Conservation (phyloP, 768 basidiomycete genomes). For the Hygrocybe punicea region DNA sequence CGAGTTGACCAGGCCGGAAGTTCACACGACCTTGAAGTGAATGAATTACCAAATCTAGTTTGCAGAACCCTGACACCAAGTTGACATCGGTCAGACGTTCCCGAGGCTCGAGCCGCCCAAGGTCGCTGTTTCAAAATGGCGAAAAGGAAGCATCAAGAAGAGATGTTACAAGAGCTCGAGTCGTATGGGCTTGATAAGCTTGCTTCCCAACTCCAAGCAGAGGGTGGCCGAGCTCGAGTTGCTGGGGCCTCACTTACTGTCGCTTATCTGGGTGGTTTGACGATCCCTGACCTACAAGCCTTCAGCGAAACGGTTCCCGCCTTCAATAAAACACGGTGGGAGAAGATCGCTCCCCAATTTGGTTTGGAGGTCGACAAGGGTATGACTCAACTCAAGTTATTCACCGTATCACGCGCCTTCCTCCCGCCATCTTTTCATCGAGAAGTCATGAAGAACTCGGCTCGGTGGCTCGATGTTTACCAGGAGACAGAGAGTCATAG, state of each 20-base stretch:
- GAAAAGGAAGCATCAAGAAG: conserved; percentile 7
- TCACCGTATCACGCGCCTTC: conserved; percentile 3
- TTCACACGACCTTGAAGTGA: too few relatives aligned
- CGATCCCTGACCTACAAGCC: conserved; percentile 1
- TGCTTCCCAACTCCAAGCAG: neutral
- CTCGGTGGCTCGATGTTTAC: conserved; percentile 4
- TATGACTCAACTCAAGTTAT: conserved; percentile 1
- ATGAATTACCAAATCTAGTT: too few relatives aligned
- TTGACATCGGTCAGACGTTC: too few relatives aligned
- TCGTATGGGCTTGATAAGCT: neutral
- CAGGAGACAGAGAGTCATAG: neutral
- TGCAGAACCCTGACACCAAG: too few relatives aligned
- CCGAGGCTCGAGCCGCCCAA: too few relatives aligned
- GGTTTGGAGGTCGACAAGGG: neutral
- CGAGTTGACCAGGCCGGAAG: too few relatives aligned
- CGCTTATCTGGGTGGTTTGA: conserved; percentile 5
- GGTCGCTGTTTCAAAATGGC: conserved; percentile 5
- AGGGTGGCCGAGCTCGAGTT: conserved; percentile 6
- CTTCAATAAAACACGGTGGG: conserved; percentile 7
- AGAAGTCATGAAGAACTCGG: conserved; percentile 3
- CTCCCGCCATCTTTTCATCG: conserved; percentile 6
- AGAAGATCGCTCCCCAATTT: conserved; percentile 2
- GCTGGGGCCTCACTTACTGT: conserved; percentile 2
- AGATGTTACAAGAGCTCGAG: conserved; percentile 8
- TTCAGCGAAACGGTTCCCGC: conserved; percentile 5